Evolutionary conservation across 2,329 filamentous ascomycete genomes (phyloP).

Genomic region (Didymella segeticola): DNA sequence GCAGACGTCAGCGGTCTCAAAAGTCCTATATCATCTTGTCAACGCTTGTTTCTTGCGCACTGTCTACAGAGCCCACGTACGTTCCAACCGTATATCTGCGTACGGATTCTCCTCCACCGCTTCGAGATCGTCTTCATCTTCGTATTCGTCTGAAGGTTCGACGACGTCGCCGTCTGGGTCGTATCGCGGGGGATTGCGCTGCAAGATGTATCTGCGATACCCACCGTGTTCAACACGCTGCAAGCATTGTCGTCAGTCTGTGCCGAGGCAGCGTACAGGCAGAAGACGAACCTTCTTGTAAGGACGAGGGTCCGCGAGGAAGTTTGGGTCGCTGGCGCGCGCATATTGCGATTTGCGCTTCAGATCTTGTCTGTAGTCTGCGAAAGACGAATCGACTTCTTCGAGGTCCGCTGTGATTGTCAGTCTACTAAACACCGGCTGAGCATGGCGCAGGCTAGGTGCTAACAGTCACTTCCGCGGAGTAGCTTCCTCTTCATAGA

Average conservation of each 20-base stretch:
- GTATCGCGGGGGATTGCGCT: constrained; percentile 73
- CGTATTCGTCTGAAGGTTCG: constrained; percentile 74
- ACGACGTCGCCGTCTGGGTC: constrained; percentile 82
- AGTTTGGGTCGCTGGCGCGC: constrained; percentile 71
- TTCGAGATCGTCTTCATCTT: constrained; percentile 68
- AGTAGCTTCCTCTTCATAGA: constrained; percentile 48
- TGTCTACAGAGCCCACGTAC: constrained; percentile 54
- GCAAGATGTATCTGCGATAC: constrained; percentile 74
- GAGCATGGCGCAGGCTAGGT: background rate
- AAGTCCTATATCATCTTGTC: constrained; percentile 60
- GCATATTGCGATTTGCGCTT: constrained; percentile 77
- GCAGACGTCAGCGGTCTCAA: constrained; percentile 77
- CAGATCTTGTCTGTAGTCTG: constrained; percentile 80
- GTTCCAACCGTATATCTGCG: constrained; percentile 72
- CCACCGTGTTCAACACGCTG: constrained; percentile 78
- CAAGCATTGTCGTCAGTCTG: constrained; percentile 28
- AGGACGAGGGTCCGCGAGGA: constrained; percentile 64
- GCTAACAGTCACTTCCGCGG: constrained; percentile 45
- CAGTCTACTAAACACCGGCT: constrained; percentile 19
- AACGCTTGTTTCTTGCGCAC: background rate
- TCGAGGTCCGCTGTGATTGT: constrained; percentile 73
- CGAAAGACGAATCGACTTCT: constrained; percentile 70
- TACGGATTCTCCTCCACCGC: constrained; percentile 75
- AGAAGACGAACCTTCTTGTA: constrained; percentile 70
- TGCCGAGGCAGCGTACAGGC: constrained; percentile 7